Base-by-base conservation (phyloP, 2,329 filamentous ascomycete species). In the Aspergillus proliferans region DNA sequence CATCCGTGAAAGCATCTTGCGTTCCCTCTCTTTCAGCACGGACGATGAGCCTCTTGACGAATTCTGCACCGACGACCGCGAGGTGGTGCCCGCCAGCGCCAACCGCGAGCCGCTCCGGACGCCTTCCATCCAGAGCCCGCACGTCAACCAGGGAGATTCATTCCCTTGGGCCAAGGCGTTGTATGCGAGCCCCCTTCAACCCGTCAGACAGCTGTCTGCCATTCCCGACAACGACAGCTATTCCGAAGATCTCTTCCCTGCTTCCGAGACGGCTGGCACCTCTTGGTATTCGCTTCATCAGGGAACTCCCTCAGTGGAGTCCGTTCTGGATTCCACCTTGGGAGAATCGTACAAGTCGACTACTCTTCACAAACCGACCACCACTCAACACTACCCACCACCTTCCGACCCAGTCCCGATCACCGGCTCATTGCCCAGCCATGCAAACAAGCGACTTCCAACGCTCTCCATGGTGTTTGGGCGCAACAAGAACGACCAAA, bases 91-190 rank as follows among this genome's bases (percentile, higher is more conserved):
- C 50, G 89, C 88, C 51, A 83, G 77, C 59, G 88, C 89, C 71
- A 92, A 95, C 74, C 88, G 93, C 52, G 91, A 97, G 73, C 93
- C 93, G 48, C 84, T 98, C 33, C 88, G 93, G 52, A 98, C 93
- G 3, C 93, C 93, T 14, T 97, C 93, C 4, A 85, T 98, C 66
- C 88, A 92, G 71, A 95, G 86, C 61, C 89, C 93, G 19, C 82
- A 86, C 59, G 70, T 93, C 59, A 87, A 90, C 61, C 80, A 80
- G 51, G 75, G 74, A 51, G 88, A 88, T 50, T 86, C 88, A 4
- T 97, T 97, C 79, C 91, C 92, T 1, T 98, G 93, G 93, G 85
- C 89, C 60, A 92, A 93, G 74, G 90, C 88, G 56, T 74, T 97
- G 48, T 88, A 94, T 54, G 83, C 84, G 55, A 88, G 79, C 50